A percentile compares a stretch with the other conserved stretches of the same genome.
phyloP scores from a whole-genome alignment of 352 stramenopile species.

The Globisporangium irregulare region DNA sequence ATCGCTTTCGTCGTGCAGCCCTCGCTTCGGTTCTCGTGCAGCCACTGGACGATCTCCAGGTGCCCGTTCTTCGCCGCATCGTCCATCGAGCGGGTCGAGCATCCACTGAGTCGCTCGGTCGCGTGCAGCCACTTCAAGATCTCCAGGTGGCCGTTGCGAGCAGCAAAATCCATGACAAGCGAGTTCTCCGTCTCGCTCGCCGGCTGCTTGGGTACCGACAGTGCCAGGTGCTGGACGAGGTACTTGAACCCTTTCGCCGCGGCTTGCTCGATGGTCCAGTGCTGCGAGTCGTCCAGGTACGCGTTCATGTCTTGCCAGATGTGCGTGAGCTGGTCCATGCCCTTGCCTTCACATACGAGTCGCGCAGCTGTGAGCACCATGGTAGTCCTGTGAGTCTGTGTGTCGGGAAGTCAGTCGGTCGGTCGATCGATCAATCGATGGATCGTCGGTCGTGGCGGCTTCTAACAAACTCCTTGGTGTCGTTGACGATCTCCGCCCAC shows the following conservation, averaged over 20 bases:
- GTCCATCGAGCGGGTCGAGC: constrained; percentile 55
- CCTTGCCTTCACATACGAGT: constrained; percentile 41
- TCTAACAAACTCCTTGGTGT: neutral
- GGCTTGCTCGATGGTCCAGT: constrained; percentile 63
- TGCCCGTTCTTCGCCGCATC: constrained; percentile 58
- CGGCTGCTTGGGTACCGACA: constrained; percentile 19
- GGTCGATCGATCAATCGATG: neutral
- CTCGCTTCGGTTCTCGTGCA: constrained; percentile 51
- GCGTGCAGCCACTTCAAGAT: constrained; percentile 60
- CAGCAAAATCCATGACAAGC: constrained; percentile 76
- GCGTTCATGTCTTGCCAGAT: constrained; percentile 43
- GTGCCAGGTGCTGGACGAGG: constrained; percentile 64
- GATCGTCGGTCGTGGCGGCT: neutral
- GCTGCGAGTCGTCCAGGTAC: constrained; percentile 52
- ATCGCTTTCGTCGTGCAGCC: constrained; percentile 65
- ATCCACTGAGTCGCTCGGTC: constrained; percentile 41
- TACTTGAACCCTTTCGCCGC: constrained; percentile 58
- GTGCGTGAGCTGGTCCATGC: constrained; percentile 54
- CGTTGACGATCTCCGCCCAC: constrained; percentile 5
- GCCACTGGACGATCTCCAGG: constrained; percentile 50
- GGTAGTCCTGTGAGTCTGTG: neutral
- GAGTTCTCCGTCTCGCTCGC: constrained; percentile 29
- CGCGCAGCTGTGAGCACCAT: constrained; percentile 60
- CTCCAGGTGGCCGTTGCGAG: constrained; percentile 61
- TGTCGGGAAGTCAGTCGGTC: neutral